Evolutionary conservation across 1,139 yeast species (phyloP), one percentile per base, ranked within the genome.

Genomic region (Meyerozyma athensensis): DNA sequence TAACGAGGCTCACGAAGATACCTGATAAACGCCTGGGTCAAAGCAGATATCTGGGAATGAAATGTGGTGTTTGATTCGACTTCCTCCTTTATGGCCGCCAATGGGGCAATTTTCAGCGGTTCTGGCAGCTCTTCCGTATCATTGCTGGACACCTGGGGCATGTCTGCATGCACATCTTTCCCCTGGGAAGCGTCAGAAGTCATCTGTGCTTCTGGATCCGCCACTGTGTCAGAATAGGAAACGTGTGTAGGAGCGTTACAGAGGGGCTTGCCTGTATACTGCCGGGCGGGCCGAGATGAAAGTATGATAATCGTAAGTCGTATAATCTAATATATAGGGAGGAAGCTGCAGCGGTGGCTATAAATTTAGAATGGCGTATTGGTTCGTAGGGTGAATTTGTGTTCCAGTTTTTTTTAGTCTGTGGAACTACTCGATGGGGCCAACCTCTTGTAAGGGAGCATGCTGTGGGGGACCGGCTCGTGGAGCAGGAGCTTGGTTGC

Each of bases 1-100:
- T 59, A 69, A 18, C 74, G 55, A 4, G 75, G 75, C 44, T 69
- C 74, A 43, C 64, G 65, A 39, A 69, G 56, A 41, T 68, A 68
- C 40, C 53, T 55, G 22, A 64, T 46, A 38, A 69, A 69, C 12
- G 58, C 58, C 30, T 49, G 46, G 16, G 60, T 56, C 26, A 65
- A 46, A 23, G 50, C 49, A 24, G 45, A 36, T 20, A 59, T 49
- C 43, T 48, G 58, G n/a, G 56, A 51, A 35, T 57, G 56, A 22
- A 49, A 48, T n/a, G 39, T 45, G 7, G 41, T 36, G 16, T 39
- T 39, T 10, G 35, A 8, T 19, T 23, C 30, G 36, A 45, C 49
- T 35, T 47, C 53, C 8, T 43, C 35, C 33, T 43, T 36, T 30
- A 48, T 24, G 17, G 28, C 17, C 9, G 7, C 17, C 28, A 24